Evolutionary conservation across 2,329 filamentous ascomycete genomes (phyloP), one percentile per base, ranked within the genome.

Genomic region (Colletotrichum acutatum): DNA sequence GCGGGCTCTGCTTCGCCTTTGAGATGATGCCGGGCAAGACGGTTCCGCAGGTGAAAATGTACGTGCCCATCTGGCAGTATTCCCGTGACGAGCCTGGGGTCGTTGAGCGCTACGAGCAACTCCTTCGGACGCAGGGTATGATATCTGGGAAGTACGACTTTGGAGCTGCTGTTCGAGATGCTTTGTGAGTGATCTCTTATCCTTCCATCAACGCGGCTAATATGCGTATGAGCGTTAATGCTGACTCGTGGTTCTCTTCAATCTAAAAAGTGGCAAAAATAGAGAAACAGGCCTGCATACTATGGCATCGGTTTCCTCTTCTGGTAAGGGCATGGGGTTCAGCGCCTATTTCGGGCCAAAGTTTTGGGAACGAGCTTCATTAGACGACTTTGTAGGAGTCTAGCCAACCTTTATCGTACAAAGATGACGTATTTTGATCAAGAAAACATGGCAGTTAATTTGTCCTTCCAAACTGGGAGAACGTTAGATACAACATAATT

Each of bases 31-130:
- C 75, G 2, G 72, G 75, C 1, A 37, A 76, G n/a, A 68, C 34
- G 6, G 60, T 73, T 0, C 77, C 77, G 16, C 71, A 74, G 2
- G 66, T 76, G 11, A 78, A 78, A 62, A 63, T 76, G 6, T 78
- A 78, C 56, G 74, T 78, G 0, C 77, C 77, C 4, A 14, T 76
- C n/a, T 71, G 69, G 3, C 74, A 77, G n/a, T 77, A 37, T n/a
- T 46, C 64, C 24, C 66, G 59, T 26, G 59, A 69, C 12, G 58
- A 64, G 28, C 8, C 59, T n/a, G 53, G 54, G 1, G 11, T 72
- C 8, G 24, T 69, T 14, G 28, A 59, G 42, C 42, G 53, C n/a
- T 69, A 72, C 26, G 3, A 60, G 32, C 70, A 66, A 12, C 22
- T 64, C 19, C 32, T 72, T 11, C 30, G 30, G 16, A 49, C 30